Conservation (phyloP, 2,329 filamentous ascomycete species). For the Talaromyces sp. region DNA sequence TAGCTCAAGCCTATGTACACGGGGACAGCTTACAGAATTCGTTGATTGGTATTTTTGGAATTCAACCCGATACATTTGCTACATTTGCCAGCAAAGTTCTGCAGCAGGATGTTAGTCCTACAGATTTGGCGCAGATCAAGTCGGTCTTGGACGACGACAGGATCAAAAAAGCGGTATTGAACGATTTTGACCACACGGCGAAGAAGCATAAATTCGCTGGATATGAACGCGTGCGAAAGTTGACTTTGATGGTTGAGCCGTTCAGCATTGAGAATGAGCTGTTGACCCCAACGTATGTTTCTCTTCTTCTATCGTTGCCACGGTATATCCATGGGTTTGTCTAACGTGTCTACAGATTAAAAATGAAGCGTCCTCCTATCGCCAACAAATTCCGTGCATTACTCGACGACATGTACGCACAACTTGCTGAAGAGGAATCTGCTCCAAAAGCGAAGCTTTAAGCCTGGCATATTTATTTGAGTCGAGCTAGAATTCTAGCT, state of each 20-base stretch:
- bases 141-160: conserved; percentile 62
- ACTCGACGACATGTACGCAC: conserved; percentile 58
- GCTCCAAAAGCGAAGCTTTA: conserved; percentile 39
- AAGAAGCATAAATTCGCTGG: conserved; percentile 85
- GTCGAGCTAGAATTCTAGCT: neutral
- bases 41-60: conserved; percentile 80
- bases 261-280: conserved; percentile 92
- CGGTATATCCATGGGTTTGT: no score
- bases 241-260: conserved; percentile 74
- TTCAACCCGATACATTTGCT: conserved; percentile 80
- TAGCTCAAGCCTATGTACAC: conserved; percentile 82
- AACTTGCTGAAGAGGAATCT: conserved; percentile 42
- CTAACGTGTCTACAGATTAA: conserved; percentile 48
- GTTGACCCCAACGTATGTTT: conserved; percentile 45
- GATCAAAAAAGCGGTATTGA: conserved; percentile 69
- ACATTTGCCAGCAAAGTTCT: conserved; percentile 73
- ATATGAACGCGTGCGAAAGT: conserved; percentile 75
- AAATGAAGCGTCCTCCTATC: conserved; percentile 65
- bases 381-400: conserved; percentile 57
- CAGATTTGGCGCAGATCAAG: conserved; percentile 63
- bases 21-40: conserved; percentile 77
- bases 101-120: conserved; percentile 58
- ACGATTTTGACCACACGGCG: conserved; percentile 71
- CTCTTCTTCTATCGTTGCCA: no score
- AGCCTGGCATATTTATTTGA: neutral